Conservation (phyloP, 306 rosid genomes). For the Vigna unguiculata region DNA sequence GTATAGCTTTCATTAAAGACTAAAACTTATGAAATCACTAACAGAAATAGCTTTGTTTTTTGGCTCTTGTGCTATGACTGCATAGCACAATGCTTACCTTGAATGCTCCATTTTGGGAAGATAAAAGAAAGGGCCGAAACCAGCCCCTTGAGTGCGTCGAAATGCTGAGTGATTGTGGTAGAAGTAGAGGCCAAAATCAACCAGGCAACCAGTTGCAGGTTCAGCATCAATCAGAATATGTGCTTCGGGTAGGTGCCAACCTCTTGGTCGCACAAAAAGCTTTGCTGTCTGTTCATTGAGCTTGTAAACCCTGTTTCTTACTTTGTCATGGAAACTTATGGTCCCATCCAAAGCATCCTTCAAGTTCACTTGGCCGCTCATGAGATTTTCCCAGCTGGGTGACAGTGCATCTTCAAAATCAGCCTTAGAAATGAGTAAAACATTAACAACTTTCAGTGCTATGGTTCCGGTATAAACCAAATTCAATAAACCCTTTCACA, state of each 20-base stretch:
- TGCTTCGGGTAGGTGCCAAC: slow-evolving; percentile 95
- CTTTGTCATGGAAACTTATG: slow-evolving; percentile 79
- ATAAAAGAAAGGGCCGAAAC: slow-evolving; percentile 92
- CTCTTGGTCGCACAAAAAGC: slow-evolving; percentile 91
- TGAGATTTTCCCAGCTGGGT: slow-evolving; percentile 93
- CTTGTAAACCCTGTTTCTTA: slow-evolving; percentile 78
- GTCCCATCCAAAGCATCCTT: slow-evolving; percentile 86
- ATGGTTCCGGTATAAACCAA: slow-evolving; percentile 22
- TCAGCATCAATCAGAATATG: slow-evolving; percentile 89
- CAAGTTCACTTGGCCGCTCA: slow-evolving; percentile 86
- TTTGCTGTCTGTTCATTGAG: slow-evolving; percentile 80
- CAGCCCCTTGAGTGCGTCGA: slow-evolving; percentile 73
- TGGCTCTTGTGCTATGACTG: slow-evolving; percentile 22
- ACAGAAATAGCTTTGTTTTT: not conserved
- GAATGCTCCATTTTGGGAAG: slow-evolving; percentile 98
- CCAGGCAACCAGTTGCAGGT: slow-evolving; percentile 84
- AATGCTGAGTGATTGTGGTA: slow-evolving; percentile 69
- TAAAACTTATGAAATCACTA: not conserved
- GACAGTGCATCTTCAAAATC: slow-evolving; percentile 97
- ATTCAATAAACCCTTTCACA: not conserved
- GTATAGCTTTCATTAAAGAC: too few relatives aligned
- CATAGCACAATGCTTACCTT: slow-evolving; percentile 52
- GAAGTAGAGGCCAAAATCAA: slow-evolving; percentile 90
- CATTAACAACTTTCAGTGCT: not conserved
- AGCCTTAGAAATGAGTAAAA: slow-evolving; percentile 53